Base-by-base conservation (phyloP, 169 alveolate genomes). In the Babesia gibsoni region DNA sequence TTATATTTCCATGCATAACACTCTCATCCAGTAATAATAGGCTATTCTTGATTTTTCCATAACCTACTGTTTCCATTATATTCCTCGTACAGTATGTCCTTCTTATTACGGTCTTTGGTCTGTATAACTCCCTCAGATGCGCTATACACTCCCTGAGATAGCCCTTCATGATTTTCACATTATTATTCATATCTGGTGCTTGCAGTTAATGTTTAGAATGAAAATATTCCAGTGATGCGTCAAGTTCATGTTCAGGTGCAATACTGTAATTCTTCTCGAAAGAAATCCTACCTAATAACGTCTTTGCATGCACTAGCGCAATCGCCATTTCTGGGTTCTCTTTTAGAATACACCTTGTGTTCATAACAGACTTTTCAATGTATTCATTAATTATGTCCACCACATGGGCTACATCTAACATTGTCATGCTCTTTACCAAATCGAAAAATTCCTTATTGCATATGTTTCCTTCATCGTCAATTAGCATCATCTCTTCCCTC, bases 231-330 rank as follows among this genome's bases (percentile, higher is more conserved):
- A 45, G 42, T n/a, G 52, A 8, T 12, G 63, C 37, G 36, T 50
- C 41, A 32, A 67, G 6, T n/a, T 27, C 63, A n/a, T 46, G 18
- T 16, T 1, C 22, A 39, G 37, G 37, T 23, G 30, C 20, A n/a
- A 54, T 30, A n/a, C 30, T 1, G 8, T 14, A 25, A 7, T 22
- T 41, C n/a, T 43, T 18, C 12, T 78, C 45, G 32, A 68, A 20
- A 50, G 27, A 20, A 27, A 18, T 66, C 33, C 18, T 30, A 33
- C 82, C 82, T 16, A 78, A 49, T 27, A 78, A 61, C 56, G 57
- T 14, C 41, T 78, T 66, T 3, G 87, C 87, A 39, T 78, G 87
- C 4, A 67, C 42, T 18, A 78, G 59, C 16, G 75, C 77, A 2
- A 61, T 6, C 4, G 64, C 36, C 65, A 68, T 58, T 35, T 20